A percentile compares a stretch with the other conserved stretches of the same genome.
phyloP scores from a whole-genome alignment of 345 rosid species.

The Nephelium lappaceum region DNA sequence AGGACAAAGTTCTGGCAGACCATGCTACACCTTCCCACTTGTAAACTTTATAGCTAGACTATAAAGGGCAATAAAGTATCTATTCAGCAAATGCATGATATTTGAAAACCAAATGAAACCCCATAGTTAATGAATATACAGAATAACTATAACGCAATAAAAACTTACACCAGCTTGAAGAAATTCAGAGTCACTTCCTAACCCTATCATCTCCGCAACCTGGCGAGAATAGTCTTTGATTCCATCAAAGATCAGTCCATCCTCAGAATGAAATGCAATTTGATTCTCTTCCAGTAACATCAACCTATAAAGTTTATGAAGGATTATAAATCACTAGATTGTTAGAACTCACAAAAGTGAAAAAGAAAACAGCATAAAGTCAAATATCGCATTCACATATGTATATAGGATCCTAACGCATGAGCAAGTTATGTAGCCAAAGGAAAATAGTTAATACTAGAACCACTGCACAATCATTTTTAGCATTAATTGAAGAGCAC shows the following conservation, averaged over 20 bases:
- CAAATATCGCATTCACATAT: neutral
- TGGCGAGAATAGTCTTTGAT: constrained; percentile 96
- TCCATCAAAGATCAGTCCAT: constrained; percentile 83
- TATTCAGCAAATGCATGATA: constrained; percentile 5
- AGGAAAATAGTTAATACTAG: constrained; percentile 9
- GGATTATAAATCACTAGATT: constrained; percentile 4
- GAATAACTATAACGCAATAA: constrained; percentile 19
- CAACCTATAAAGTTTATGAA: constrained; percentile 46
- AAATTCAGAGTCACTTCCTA: constrained; percentile 88
- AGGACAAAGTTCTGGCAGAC: neutral
- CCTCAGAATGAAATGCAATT: constrained; percentile 91
- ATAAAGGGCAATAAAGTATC: neutral
- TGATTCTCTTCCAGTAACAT: constrained; percentile 99
- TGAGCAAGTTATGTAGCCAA: neutral
- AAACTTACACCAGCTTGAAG: constrained; percentile 89
- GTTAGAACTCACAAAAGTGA: neutral
- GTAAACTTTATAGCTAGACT: neutral
- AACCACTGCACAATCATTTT: constrained; percentile 20
- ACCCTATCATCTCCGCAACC: constrained; percentile 95
- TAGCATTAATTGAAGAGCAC: constrained; percentile 33
- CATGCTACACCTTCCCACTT: neutral
- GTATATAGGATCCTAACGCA: neutral
- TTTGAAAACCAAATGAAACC: constrained; percentile 5
- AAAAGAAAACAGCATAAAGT: constrained; percentile 6
- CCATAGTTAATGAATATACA: constrained; percentile 17